A percentile compares a stretch with the other conserved stretches of the same genome.
phyloP scores from a whole-genome alignment of 73 alveolate species.

The Paramecium caudatum region DNA sequence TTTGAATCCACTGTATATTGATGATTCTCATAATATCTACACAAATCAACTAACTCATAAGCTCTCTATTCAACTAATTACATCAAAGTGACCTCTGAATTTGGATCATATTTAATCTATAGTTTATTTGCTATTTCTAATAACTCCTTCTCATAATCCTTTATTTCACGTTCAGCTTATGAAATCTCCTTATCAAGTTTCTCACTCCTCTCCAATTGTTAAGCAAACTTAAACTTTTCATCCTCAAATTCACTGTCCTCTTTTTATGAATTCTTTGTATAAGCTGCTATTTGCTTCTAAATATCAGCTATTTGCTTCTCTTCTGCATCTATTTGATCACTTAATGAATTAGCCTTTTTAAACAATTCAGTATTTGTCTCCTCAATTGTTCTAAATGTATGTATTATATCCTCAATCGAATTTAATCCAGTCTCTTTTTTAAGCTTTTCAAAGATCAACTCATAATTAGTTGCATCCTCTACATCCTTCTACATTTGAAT shows the following conservation, averaged over 20 bases:
- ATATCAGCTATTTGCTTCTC: slow-evolving; percentile 39
- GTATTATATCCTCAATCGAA: slow-evolving; percentile 39
- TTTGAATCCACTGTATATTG: slow-evolving; percentile 21
- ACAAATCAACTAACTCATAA: slow-evolving; percentile 37
- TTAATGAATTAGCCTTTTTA: slow-evolving; percentile 29
- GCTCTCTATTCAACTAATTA: slow-evolving; percentile 69
- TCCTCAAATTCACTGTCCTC: slow-evolving; percentile 53
- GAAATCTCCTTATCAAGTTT: slow-evolving; percentile 27
- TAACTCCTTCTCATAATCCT: slow-evolving; percentile 22
- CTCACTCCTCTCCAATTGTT: slow-evolving; percentile 60
- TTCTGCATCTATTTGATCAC: slow-evolving; percentile 44
- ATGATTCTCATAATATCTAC: slow-evolving; percentile 19
- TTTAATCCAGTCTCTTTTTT: slow-evolving; percentile 63
- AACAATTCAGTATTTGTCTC: slow-evolving; percentile 49
- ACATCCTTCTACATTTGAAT: slow-evolving; percentile 54
- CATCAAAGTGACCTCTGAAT: slow-evolving; percentile 42
- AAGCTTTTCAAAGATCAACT: slow-evolving; percentile 52
- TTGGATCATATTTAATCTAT: not conserved
- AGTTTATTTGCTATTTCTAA: slow-evolving; percentile 43
- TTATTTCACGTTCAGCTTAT: slow-evolving; percentile 32
- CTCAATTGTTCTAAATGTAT: slow-evolving; percentile 43
- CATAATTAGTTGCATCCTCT: slow-evolving; percentile 41
- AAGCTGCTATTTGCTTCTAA: not conserved
- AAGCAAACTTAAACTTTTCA: slow-evolving; percentile 46
- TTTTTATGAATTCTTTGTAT: slow-evolving; percentile 1